Evolutionary conservation across 371 early-diverging fungal species (phyloP).

Genomic region (Gilbertella persicaria): DNA sequence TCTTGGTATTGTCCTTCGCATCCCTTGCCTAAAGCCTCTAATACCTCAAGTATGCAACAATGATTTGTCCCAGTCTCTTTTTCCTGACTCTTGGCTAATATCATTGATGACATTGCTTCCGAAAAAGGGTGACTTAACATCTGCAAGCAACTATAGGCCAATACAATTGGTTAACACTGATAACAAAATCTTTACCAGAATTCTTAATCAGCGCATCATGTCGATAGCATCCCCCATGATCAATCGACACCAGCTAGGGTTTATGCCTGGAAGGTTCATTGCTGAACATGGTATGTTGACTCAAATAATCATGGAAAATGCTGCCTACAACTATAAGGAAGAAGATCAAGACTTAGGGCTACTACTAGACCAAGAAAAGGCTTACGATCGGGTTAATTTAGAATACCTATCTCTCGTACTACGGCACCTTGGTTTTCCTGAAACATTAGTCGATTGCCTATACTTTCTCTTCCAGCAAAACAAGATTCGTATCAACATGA

Average conservation of each 20-base stretch:
- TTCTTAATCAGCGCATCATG: constrained; percentile 10
- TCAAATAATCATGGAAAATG: neutral
- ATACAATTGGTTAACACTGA: constrained; percentile 12
- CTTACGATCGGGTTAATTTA: no score
- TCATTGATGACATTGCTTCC: constrained; percentile 23
- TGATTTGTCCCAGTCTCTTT: constrained; percentile 8
- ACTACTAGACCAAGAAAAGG: no score
- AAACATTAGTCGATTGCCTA: no score
- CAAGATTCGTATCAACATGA: no score
- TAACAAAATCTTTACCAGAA: constrained; percentile 13
- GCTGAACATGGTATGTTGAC: no score
- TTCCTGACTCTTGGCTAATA: constrained; percentile 24
- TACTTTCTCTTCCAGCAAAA: no score
- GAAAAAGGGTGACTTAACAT: constrained; percentile 18
- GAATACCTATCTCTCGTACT: no score
- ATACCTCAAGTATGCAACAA: constrained; percentile 17
- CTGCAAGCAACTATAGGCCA: constrained; percentile 24
- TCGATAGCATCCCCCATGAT: neutral
- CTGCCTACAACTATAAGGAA: no score
- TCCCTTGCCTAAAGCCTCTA: neutral
- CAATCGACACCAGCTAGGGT: neutral
- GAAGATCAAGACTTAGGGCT: no score
- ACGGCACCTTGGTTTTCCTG: no score
- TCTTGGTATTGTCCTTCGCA: neutral
- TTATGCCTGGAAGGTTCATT: constrained; percentile 2